Conservation (phyloP, 768 basidiomycete species). For the Phallus indusiatus region DNA sequence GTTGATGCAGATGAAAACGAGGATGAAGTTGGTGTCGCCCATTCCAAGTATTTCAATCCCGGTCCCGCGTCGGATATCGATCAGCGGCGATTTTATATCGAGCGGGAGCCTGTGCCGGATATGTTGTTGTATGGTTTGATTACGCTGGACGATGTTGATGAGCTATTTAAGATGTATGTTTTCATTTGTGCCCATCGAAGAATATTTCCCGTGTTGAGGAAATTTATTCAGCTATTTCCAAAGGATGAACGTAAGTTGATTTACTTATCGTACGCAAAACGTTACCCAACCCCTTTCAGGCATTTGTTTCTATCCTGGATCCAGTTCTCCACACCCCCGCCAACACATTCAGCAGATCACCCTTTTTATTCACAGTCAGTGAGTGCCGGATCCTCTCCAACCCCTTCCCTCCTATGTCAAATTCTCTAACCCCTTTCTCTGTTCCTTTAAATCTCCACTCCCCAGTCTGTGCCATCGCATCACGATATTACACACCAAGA, state of each 20-base stretch:
- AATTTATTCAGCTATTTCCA: conserved; percentile 7
- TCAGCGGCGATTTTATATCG: conserved; percentile 64
- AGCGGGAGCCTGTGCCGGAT: conserved; percentile 71
- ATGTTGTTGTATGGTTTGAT: conserved; percentile 75
- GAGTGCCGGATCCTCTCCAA: conserved; percentile 22
- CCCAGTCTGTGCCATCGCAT: conserved; percentile 77
- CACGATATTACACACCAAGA: conserved; percentile 58
- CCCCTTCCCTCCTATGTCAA: neutral
- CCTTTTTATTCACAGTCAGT: conserved; percentile 87
- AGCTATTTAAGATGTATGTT: conserved; percentile 74
- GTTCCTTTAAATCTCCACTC: no score
- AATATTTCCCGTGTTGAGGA: conserved; percentile 5
- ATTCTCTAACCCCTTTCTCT: no score
- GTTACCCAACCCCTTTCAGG: conserved; percentile 20
- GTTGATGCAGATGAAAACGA: neutral
- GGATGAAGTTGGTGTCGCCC: neutral
- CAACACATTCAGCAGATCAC: conserved; percentile 74
- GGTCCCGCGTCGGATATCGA: conserved; percentile 66
- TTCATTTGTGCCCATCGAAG: neutral
- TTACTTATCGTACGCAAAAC: neutral
- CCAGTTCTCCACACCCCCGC: conserved; percentile 73
- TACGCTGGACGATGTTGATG: conserved; percentile 68
- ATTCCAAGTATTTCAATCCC: conserved; percentile 15
- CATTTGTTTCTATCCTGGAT: conserved; percentile 70
- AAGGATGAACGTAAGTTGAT: conserved; percentile 9